Percentiles rank a stretch among this genome's conserved stretches.
Evolutionary conservation across 2,329 filamentous ascomycete species (phyloP).

Genomic region (Colletotrichum agaves): DNA sequence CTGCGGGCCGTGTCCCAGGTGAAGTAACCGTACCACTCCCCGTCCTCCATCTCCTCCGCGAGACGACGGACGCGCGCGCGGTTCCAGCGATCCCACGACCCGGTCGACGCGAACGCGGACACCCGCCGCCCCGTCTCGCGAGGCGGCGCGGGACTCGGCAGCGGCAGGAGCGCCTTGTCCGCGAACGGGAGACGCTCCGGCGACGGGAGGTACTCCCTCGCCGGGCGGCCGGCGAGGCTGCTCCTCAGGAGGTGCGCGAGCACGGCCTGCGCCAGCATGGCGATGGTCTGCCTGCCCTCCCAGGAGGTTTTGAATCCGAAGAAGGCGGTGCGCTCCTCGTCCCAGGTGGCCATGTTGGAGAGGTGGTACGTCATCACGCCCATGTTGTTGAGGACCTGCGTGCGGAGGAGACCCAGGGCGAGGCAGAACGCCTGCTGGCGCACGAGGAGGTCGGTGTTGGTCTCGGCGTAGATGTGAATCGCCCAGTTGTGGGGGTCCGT

Average conservation of each 20-base stretch:
- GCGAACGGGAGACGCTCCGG: not conserved
- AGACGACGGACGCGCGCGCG: not conserved
- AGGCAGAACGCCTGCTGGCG: conserved; percentile 2
- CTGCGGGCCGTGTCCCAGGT: not conserved
- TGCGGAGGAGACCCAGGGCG: not conserved
- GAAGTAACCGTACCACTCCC: conserved; percentile 1
- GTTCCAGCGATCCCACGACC: not conserved
- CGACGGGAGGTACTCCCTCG: not conserved
- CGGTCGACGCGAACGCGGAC: not conserved
- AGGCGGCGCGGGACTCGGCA: not conserved
- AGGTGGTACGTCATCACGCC: not conserved
- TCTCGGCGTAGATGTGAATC: not conserved
- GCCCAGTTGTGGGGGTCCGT: not conserved
- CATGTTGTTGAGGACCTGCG: not conserved
- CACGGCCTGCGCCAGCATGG: not conserved
- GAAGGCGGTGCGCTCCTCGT: not conserved
- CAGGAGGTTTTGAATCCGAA: not conserved
- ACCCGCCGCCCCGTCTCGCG: not conserved
- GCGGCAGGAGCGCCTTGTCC: not conserved
- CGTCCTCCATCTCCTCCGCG: not conserved
- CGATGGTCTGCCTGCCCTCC: not conserved
- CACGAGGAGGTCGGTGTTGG: not conserved
- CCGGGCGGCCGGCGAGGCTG: not conserved
- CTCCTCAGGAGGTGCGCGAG: not conserved
- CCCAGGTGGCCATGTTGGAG: not conserved